Conservation (phyloP, 2,329 filamentous ascomycete species). For the Tolypocladium ovalisporum region DNA sequence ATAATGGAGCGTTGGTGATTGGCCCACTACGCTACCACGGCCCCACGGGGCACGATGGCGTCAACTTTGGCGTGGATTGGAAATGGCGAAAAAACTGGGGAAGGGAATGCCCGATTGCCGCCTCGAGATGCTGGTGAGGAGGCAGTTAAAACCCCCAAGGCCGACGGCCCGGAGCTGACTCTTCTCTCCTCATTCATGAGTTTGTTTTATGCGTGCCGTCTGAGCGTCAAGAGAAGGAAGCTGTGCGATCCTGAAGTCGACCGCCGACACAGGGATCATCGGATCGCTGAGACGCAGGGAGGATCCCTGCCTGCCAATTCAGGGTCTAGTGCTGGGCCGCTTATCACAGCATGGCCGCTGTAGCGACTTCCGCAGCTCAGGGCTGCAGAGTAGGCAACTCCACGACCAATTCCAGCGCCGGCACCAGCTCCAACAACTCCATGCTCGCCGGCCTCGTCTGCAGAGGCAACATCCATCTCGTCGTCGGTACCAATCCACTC, state of each 20-base stretch:
- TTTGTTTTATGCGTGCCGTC: background rate
- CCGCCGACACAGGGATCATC: background rate
- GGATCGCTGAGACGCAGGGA: background rate
- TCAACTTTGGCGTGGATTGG: constrained; percentile 15
- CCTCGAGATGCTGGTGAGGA: background rate
- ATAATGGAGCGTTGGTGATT: constrained; percentile 3
- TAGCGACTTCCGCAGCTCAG: background rate
- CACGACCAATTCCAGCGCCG: too few relatives aligned
- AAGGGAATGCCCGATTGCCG: background rate
- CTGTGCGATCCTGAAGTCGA: background rate
- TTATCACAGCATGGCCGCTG: background rate
- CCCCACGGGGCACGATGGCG: constrained; percentile 18
- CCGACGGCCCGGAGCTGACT: background rate
- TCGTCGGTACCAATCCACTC: constrained; percentile 77
- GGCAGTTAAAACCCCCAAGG: background rate
- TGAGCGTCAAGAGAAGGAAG: background rate
- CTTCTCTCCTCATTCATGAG: background rate
- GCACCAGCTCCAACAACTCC: background rate
- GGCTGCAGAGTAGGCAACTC: too few relatives aligned
- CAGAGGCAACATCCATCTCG: constrained; percentile 63
- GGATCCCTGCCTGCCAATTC: background rate
- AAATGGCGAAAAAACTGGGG: constrained; percentile 3
- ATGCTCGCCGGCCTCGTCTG: constrained; percentile 65
- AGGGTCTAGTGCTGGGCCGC: background rate
- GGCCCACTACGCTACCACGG: constrained; percentile 11